phyloP scores from a whole-genome alignment of 2,329 filamentous ascomycete genomes.

The Laburnicola sp. region DNA sequence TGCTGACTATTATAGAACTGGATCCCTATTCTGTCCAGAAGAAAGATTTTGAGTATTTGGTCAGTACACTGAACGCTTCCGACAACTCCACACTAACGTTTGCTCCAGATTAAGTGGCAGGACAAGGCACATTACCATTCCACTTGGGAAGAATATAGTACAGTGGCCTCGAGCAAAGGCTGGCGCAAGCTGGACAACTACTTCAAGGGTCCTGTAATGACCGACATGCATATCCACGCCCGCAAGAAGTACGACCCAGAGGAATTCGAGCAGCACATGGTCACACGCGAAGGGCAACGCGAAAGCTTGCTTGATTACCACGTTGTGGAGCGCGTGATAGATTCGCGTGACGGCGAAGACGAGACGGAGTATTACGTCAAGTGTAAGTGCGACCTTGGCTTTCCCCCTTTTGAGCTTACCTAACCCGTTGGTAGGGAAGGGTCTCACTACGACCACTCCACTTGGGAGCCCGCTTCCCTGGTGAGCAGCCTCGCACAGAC shows the following conservation, averaged over 20 bases:
- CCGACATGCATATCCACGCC: conserved; percentile 70
- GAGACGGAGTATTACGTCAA: conserved; percentile 91
- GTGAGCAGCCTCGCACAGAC: conserved; percentile 79
- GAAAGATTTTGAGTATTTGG: conserved; percentile 81
- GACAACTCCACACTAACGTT: conserved; percentile 17
- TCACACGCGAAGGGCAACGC: conserved; percentile 89
- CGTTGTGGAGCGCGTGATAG: conserved; percentile 90
- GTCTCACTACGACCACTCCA: conserved; percentile 89
- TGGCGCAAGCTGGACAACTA: conserved; percentile 94
- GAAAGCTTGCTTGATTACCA: conserved; percentile 89
- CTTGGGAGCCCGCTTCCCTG: conserved; percentile 81
- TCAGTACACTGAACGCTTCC: conserved; percentile 40
- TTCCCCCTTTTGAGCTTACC: conserved; percentile 18
- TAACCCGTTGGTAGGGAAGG: conserved; percentile 62
- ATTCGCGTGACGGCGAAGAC: conserved; percentile 75
- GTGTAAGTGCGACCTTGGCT: conserved; percentile 57
- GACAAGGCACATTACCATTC: conserved; percentile 93
- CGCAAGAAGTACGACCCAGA: conserved; percentile 68
- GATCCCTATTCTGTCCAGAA: conserved; percentile 50
- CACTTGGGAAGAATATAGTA: conserved; percentile 85
- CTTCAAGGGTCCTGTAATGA: conserved; percentile 77
- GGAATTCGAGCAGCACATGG: conserved; percentile 88
- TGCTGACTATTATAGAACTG: conserved; percentile 36
- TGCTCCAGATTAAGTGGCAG: conserved; percentile 86
- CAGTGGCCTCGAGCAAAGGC: conserved; percentile 75